Evolutionary conservation across 352 stramenopile species (phyloP), one percentile per base, ranked within the genome.

Genomic region (Ophiocytium majus): DNA sequence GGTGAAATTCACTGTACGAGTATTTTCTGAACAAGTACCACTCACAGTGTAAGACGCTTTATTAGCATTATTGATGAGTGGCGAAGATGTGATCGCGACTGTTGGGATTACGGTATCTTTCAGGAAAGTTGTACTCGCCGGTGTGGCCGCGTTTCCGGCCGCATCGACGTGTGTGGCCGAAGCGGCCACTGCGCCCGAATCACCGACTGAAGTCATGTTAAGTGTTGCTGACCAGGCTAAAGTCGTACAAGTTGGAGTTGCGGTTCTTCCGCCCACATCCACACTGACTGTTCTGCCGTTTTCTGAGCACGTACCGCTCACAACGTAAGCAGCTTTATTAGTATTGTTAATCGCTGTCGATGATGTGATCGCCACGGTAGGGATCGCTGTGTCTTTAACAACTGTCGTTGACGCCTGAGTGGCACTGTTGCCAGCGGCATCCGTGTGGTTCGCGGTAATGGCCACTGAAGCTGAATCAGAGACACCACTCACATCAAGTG

Each of bases 21-120:
- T 71, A 71, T 71, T 28, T 71, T 71, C 57, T 23, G 57, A 71
- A 71, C 57, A 71, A 28, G 23, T 71, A 23, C 57, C 57, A 28
- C 57, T 71, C 57, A 71, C 57, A 71, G 57, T 71, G 28, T 71
- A 71, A 28, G 57, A 23, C 19, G 57, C 57, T 28, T 71, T 71
- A 71, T 71, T 71, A 28, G 57, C 57, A 71, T 71, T 71, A 28
- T 71, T 71, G 57, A 71, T 71, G 28, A 71, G 19, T 71, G 57
- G 57, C 23, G 57, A 23, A 71, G 57, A 71, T 23, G 57, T 71
- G 57, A 71, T 23, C 23, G 19, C 28, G 19, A 71, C 57, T 28
- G 57, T 71, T 23, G 57, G 57, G 28, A 71, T 28, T 23, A 71
- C 28, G 57, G 28, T 28, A 28, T 71, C 57, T 71, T 71, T 71